Percentiles rank a stretch among this genome's conserved stretches.
Evolutionary conservation across 1,284 basidiomycete genomes (phyloP).

Genomic region (Pseudozyma tsukubaensis): DNA sequence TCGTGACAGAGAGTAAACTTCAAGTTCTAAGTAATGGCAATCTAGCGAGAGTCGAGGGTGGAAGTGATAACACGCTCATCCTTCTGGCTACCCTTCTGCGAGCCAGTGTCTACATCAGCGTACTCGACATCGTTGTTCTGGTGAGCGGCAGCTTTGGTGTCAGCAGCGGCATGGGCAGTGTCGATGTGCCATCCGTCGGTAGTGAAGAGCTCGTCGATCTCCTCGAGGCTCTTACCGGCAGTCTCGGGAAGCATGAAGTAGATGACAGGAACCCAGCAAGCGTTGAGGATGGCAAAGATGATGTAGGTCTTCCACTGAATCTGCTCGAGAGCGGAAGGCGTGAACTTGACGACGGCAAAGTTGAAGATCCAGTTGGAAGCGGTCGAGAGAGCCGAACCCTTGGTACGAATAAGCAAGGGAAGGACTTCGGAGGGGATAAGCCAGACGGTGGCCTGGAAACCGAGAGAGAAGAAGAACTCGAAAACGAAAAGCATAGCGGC

Average conservation of each 20-base stretch:
- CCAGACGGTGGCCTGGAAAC: conserved; percentile 79
- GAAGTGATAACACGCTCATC: conserved; percentile 23
- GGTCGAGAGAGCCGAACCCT: conserved; percentile 68
- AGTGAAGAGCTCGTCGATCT: conserved; percentile 65
- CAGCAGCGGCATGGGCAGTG: conserved; percentile 22
- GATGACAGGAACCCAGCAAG: conserved; percentile 66
- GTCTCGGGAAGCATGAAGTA: conserved; percentile 68
- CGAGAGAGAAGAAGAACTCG: conserved; percentile 78
- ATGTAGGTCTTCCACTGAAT: conserved; percentile 69
- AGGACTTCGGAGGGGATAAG: conserved; percentile 69
- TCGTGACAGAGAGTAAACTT: conserved; percentile 2
- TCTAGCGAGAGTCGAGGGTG: conserved; percentile 18
- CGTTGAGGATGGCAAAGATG: conserved; percentile 68
- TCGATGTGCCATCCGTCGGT: conserved; percentile 46
- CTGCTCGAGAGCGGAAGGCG: conserved; percentile 74
- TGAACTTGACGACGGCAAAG: conserved; percentile 74
- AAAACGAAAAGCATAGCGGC: conserved; percentile 75
- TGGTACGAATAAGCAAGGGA: conserved; percentile 68
- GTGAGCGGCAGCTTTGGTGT: conserved; percentile 37
- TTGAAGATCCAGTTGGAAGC: conserved; percentile 68
- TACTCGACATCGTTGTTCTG: conserved; percentile 32
- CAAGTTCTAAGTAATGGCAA: neutral
- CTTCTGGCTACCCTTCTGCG: conserved; percentile 28
- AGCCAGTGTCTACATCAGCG: conserved; percentile 26
- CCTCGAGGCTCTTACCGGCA: conserved; percentile 63